Evolutionary conservation across 2,329 filamentous ascomycete species (phyloP), one percentile per base, ranked within the genome.

Genomic region (Zymoseptoria tritici): DNA sequence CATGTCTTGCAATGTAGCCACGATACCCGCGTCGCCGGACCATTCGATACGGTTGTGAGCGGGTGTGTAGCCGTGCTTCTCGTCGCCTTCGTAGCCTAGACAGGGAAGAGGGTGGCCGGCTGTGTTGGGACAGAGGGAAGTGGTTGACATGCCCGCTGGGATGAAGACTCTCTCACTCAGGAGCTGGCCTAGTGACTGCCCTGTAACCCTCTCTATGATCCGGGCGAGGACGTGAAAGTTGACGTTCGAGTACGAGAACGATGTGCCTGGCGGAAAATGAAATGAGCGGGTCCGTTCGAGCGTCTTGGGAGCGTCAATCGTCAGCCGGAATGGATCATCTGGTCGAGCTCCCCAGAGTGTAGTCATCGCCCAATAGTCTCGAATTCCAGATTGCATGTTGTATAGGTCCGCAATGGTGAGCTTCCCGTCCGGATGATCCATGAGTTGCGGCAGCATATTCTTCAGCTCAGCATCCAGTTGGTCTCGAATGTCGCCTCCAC

Each of bases 331-430:
- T 16, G 65, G 65, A 16, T 69, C 72, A 8, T 78, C 76, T 0
- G 76, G 75, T 49, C 68, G 68, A 5, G 75, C 72, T 7, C 77
- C 77, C 74, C 75, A 77, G 7, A 79, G 72, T 9, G 74, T 71
- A 3, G 75, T 76, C 57, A 77, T 67, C 2, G 75, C 76, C 77
- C 77, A 79, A 61, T 79, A 79, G 63, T 79, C 77, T 4, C 77
- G 74, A 13, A 79, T 67, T 0, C 77, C 77, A 1, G 76, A 78
- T 60, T 76, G 75, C 66, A 62, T 79, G 60, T 76, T 70, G 57
- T 66, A 73, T 7, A 79, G 66, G 57, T 76, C 67, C 4, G 71
- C 64, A 16, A 79, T 59, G 4, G 68, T 76, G 56, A 78, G 62
- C 9, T 71, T 71, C 13, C 66, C 50, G 7, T 56, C 49, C 16